Conservation (phyloP, 116 monocot genomes). For the Phalaenopsis hybrid region DNA sequence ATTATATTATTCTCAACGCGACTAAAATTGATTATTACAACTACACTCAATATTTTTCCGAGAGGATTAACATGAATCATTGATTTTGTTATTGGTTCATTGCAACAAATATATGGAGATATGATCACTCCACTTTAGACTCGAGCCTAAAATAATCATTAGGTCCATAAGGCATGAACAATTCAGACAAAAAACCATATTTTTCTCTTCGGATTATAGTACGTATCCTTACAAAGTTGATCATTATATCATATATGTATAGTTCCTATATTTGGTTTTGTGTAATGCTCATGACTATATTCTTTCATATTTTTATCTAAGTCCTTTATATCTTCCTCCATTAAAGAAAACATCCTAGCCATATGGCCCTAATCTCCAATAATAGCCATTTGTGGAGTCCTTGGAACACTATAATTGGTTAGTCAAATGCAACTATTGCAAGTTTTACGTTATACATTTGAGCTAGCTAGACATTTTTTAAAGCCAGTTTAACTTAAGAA, state of each 20-base stretch:
- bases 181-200: constrained; percentile 54
- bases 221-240: constrained; percentile 61
- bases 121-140: too few species aligned
- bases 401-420: constrained; percentile 30
- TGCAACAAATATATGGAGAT: too few species aligned
- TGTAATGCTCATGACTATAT: constrained; percentile 21
- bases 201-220: constrained; percentile 57
- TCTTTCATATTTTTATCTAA: constrained; percentile 54
- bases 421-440: background rate
- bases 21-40: too few species aligned
- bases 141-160: constrained; percentile 33
- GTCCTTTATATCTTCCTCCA: constrained; percentile 44
- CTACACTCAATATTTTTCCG: too few species aligned
- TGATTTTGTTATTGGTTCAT: too few species aligned
- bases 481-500: too few species aligned
- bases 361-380: constrained; percentile 56
- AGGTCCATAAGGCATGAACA: constrained; percentile 54
- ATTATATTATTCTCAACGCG: too few species aligned
- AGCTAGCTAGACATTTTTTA: too few species aligned
- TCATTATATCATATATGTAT: constrained; percentile 71
- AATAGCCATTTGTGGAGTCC: constrained; percentile 69
- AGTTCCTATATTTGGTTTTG: constrained; percentile 27
- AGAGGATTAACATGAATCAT: too few species aligned
- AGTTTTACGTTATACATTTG: background rate
- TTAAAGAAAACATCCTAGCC: constrained; percentile 56